Evolutionary conservation across 495 filamentous ascomycete species (phyloP).

Genomic region (Parathielavia hyrcaniae): DNA sequence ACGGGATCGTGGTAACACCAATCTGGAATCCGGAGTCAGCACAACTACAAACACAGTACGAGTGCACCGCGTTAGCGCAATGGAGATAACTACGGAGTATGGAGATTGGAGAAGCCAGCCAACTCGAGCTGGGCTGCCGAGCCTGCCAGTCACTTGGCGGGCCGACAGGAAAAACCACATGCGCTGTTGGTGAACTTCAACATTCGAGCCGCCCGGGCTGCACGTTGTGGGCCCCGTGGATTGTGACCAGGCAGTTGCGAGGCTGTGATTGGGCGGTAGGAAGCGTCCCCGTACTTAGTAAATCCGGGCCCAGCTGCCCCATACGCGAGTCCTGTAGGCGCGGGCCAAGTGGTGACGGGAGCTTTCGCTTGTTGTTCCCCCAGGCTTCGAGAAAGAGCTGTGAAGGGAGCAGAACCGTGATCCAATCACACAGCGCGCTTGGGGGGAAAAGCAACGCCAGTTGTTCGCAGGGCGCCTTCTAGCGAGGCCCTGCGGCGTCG

Average conservation of each 20-base stretch:
- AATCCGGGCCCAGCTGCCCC: slow-evolving; percentile 8
- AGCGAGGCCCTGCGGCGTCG: background rate
- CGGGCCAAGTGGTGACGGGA: background rate
- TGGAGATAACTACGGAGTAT: background rate
- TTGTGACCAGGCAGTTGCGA: background rate
- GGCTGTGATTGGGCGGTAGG: slow-evolving; percentile 17
- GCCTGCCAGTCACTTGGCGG: slow-evolving; percentile 7
- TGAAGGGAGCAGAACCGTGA: background rate
- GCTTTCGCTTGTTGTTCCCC: slow-evolving; percentile 4
- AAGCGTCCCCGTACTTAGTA: slow-evolving; percentile 19
- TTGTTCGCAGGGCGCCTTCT: background rate
- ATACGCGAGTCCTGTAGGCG: background rate
- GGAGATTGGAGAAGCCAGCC: slow-evolving; percentile 3
- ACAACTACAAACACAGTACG: no score
- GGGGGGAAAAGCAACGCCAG: slow-evolving; percentile 2
- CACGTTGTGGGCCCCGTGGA: background rate
- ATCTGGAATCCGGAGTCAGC: no score
- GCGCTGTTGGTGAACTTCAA: slow-evolving; percentile 10
- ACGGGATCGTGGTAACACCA: no score
- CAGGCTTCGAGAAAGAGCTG: slow-evolving; percentile 15
- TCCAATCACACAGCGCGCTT: slow-evolving; percentile 8
- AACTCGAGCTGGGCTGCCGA: background rate
- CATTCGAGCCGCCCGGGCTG: slow-evolving; percentile 3
- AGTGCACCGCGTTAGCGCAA: background rate
- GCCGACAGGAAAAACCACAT: slow-evolving; percentile 4